Base-by-base conservation (phyloP, 441 rosid species). In the Sinapis alba region DNA sequence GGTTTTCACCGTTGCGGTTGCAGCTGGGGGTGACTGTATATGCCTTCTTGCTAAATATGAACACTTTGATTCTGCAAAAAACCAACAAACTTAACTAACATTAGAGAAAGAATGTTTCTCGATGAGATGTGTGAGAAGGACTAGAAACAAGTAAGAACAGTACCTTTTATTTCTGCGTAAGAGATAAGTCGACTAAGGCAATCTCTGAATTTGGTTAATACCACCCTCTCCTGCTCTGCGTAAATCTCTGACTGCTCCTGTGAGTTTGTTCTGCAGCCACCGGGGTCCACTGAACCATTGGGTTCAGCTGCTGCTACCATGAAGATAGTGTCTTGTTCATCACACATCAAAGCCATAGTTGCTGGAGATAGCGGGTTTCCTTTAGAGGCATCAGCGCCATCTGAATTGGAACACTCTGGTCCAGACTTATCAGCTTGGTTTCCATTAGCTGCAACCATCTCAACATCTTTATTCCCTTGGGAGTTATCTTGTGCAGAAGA, bases 331-430 rank as follows among this genome's bases (percentile, higher is more conserved):
- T 84, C 87, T 59, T 84, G 82, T 65, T 84, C 87, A 72, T 84
- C 83, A 66, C 87, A 96, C 99, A 96, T 92, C 82, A 96, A 86
- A 66, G 93, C 99, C 87, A 96, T 82, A 51, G 99, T 92, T 80
- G 93, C 98, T 36, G 99, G 99, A 76, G 98, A 96, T 89, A 94
- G 84, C 5, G 98, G 98, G 75, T 91, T 87, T 60, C 76, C 87
- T 82, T 87, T 88, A 56, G 87, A 84, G 51, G 74, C 82, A 79
- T 88, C 90, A 36, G 77, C 80, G 34, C 89, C 88, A 69, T 88
- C 95, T 15, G 83, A 83, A 59, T 71, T 80, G 28, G 84, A 84
- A 72, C 85, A 86, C 62, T 84, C 89, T 27, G 78, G 79, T 59
- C 77, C 84, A 76, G 30, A 62, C 83, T 85, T 90, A 79, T 90